Evolutionary conservation across 331 rosid species (phyloP), one percentile per base, ranked within the genome.

Genomic region (Quercus lobata): DNA sequence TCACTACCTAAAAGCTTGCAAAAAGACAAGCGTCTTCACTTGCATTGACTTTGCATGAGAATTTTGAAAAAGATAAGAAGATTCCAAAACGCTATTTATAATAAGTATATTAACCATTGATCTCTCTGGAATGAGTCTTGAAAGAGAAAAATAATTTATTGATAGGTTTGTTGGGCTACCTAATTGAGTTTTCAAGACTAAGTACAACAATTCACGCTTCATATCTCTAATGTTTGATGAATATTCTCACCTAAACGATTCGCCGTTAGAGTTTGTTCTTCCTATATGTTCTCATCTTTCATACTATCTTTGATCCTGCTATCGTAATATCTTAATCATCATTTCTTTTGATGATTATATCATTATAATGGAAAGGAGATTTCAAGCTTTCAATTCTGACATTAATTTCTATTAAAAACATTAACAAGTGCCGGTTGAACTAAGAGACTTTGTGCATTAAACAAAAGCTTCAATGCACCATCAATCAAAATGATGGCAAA

Each of bases 121-220:
- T 19, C 54, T 49, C 17, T 49, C 54, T 49, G 54, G 54, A 21
- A 18, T 7, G 52, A 34, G 5, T 66, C 35, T 18, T 18, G n/a
- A 34, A 32, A 32, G 49, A 34, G 44, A 32, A 14, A 49, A 49
- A 34, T 18, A 66, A 32, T 6, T 7, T n/a, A 7, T 5, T 7
- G 72, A 57, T 66, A 71, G 86, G 77, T 79, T 57, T 25, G 86
- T 85, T 82, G 62, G 88, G 84, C 86, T 19, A 75, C 82, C 88
- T 19, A 78, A 82, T 57, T 17, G 55, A 78, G 44, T 66, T 49
- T 49, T 66, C 71, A 9, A 56, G 56, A 12, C 76, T n/a, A 71
- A 56, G 68, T 58, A 41, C 49, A 52, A 30, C 21, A 35, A 71
- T 22, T 46, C 54, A 44, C 71, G 32, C 65, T 61, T 84, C 65